Percentiles rank a stretch among this genome's conserved stretches.
phyloP scores from a whole-genome alignment of 2,329 filamentous ascomycete genomes.

The Leptographium radiaticola region DNA sequence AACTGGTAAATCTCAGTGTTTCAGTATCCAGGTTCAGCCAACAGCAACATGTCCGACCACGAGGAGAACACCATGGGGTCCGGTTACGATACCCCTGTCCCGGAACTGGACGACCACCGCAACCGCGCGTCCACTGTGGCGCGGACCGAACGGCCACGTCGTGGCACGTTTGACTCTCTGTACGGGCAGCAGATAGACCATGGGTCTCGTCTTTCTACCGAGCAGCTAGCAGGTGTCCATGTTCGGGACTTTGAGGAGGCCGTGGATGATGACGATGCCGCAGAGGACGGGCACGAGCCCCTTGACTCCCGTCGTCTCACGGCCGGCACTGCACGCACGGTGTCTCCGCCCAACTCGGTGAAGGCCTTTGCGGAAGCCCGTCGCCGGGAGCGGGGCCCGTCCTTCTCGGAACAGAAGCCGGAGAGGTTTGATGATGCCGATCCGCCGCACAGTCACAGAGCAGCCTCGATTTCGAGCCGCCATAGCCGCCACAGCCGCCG shows the following conservation, averaged over 20 bases:
- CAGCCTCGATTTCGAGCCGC: conserved; percentile 45
- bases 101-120: conserved; percentile 80
- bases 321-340: conserved; percentile 49
- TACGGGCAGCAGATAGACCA: conserved; percentile 28
- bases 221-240: conserved; percentile 24
- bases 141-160: conserved; percentile 45
- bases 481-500: conserved; percentile 30
- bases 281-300: conserved; percentile 27
- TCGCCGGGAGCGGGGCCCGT: conserved; percentile 64
- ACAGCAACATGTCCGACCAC: conserved; percentile 54
- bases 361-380: conserved; percentile 92
- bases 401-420: conserved; percentile 33
- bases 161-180: conserved; percentile 63
- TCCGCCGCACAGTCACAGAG: conserved; percentile 51
- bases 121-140: conserved; percentile 49
- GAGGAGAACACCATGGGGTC: conserved; percentile 46
- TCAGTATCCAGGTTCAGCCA: not conserved
- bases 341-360: conserved; percentile 89
- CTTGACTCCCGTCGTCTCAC: conserved; percentile 40
- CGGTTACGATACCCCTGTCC: conserved; percentile 60
- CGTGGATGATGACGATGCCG: conserved; percentile 61
- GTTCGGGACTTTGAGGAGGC: conserved; percentile 81
- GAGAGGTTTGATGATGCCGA: conserved; percentile 26
- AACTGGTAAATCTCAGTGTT: too few relatives aligned
- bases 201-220: not conserved